Evolutionary conservation across 371 early-diverging fungal genomes (phyloP), one percentile per base, ranked within the genome.

Genomic region (Mortierella sp.): DNA sequence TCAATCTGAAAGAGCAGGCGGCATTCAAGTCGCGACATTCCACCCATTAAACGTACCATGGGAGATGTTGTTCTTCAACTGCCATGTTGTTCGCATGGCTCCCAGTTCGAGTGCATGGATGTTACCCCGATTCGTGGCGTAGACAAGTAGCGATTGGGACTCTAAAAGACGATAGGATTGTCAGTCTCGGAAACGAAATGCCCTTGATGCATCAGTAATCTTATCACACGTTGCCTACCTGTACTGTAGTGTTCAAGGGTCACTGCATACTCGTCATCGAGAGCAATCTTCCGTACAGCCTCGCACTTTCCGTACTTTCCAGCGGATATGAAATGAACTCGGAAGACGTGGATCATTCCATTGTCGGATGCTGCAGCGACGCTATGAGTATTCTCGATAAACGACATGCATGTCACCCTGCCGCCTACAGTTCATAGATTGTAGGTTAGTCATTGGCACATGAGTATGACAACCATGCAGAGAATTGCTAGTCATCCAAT

Each of bases 341-440:
- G 82, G 60, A 92, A 88, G n/a, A 96, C 79, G 63, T 94, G 93
- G 56, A 96, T 89, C 37, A 85, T 84, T 14, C 96, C 96, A 65
- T 92, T 93, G 63, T 92, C 92, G 0, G 95, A 91, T n/a, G 91
- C 89, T 12, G 94, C 86, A 0, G 92, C 95, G 48, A 95, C 84
- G 66, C 92, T 91, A 72, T 95, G 91, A 0, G 91, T 86, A 39
- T 86, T 86, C 58, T 92, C 90, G 53, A 93, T 90, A 67, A 94
- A 95, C 3, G 90, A 86, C 51, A 96, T 74, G 19, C 91, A 88
- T 34, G 85, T 89, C 46, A 97, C 87, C 19, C 87, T 85, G 12
- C 95, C 94, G 8, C 92, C 93, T 90, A 73, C 24, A 54, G 22
- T 29, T 17, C 34, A 22, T 28, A 5, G 7, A 34, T 14, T 13